Base-by-base conservation (phyloP, 805 yeast genomes). In the Candida khao-thaluensis region DNA sequence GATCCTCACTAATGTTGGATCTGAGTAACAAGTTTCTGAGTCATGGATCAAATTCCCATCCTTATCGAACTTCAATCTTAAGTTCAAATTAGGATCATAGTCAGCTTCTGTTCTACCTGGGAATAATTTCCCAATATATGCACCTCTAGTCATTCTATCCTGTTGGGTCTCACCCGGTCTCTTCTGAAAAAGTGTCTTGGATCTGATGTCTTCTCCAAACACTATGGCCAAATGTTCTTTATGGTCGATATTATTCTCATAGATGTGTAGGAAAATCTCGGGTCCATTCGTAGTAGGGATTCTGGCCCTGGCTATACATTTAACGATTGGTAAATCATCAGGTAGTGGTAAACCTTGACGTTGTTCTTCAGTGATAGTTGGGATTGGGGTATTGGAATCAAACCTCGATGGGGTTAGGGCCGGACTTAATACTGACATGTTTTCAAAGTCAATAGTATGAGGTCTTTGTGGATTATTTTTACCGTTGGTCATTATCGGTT, bases 141-240 rank as follows among this genome's bases (percentile, higher is more conserved):
- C 99, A 18, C 99, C 99, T 50, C 99, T 75, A n/a, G 95, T 89
- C 97, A 93, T 93, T 50, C 99, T 65, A 58, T 88, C 97, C 51
- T 79, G 82, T 61, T 89, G 97, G 0, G 95, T 71, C 47, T 93
- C 99, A 31, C 78, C 77, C 0, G 66, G 66, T 38, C 86, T 66
- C 36, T 64, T 65, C 31, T 66, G 73, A 64, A 79, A 93, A 36
- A 93, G 66, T 3, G 88, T 69, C 54, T 75, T 72, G 2, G 96
- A 87, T 49, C 96, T 73, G 38, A 93, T 82, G 49, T 85, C 84
- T 54, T 88, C 95, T 7, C 98, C 97, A 65, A 93, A 91, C 4
- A 93, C 99, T 43, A 93, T 91, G 5, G 99, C 99, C 53, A 93
- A 66, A 63, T 93, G 99, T 62, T 93, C 99, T 59, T 93, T 93